Conservation (phyloP, 495 filamentous ascomycete genomes). For the Tuber umbilicatum region DNA sequence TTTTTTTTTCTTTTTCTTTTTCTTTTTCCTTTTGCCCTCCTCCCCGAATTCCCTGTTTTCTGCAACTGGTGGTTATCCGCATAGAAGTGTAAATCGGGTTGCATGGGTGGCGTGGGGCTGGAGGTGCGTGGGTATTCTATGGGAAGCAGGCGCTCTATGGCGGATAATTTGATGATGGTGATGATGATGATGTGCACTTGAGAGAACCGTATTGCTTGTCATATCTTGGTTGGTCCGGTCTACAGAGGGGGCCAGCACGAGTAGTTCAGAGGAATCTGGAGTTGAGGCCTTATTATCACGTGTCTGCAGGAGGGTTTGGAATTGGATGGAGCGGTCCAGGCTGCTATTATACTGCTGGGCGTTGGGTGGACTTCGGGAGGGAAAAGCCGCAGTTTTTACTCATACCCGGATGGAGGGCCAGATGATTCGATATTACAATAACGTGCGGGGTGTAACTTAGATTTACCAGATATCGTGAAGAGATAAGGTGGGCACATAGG, state of each 20-base stretch:
- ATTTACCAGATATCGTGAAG: neutral
- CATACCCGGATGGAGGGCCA: neutral
- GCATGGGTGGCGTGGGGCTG: neutral
- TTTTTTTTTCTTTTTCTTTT: neutral
- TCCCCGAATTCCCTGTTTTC: neutral
- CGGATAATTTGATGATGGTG: neutral
- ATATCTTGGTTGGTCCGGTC: conserved; percentile 1
- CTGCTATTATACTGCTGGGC: no score
- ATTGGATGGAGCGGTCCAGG: neutral
- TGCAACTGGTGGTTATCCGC: neutral
- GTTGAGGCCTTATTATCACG: conserved; percentile 5
- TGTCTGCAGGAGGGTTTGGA: neutral
- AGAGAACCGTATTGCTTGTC: neutral
- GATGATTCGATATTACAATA: neutral
- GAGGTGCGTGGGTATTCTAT: neutral
- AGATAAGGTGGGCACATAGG: neutral
- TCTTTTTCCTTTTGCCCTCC: neutral
- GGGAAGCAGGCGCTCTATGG: neutral
- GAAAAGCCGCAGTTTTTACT: neutral
- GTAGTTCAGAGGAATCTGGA: neutral
- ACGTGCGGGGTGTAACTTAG: conserved; percentile 4
- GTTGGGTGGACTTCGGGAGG: neutral
- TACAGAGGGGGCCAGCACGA: neutral
- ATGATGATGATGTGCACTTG: conserved; percentile 2
- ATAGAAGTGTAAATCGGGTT: conserved; percentile 1